Base-by-base conservation (phyloP, 768 basidiomycete genomes). In the Termitomyces sp. region DNA sequence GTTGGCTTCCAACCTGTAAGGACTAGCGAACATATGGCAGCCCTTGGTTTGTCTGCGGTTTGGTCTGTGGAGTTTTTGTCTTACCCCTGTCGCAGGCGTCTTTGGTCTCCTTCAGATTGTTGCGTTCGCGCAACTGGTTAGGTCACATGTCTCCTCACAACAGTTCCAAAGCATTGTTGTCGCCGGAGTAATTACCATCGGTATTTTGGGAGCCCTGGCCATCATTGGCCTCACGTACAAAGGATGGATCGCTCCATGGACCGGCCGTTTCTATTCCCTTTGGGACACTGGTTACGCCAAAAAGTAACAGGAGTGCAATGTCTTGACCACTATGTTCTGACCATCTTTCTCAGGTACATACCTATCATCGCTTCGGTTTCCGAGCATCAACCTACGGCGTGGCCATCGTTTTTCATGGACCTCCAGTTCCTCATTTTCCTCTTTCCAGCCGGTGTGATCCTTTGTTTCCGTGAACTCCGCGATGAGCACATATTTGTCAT, bases 401-500 rank as follows among this genome's bases (percentile, higher is more conserved):
- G 97, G 97, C 96, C 97, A 10, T 90, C 97, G 2, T 98, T 98
- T 82, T 98, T 96, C 79, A 98, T 98, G 89, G 97, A 99, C 70
- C 87, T 99, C 56, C 91, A 97, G 66, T 89, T 98, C 82, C 87
- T 99, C 69, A 90, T 98, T 62, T 98, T 94, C 84, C 75, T 94
- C 52, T 99, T 99, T 85, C 97, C 97, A 3, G 96, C 94, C 18
- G 97, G 97, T 63, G 93, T 98, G 38, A 77, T 91, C 67, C 75
- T 97, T 48, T 97, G 94, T 74, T 98, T 98, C 92, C 85, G 85
- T 59, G 82, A 95, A 66, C 80, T 99, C 22, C 85, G 93, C 30
- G 97, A 99, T 70, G 97, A 98, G 68, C 97, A 99, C 68, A 77
- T 99, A 62, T 99, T 99, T 71, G 92, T 99, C 65, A 96, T 99